Conservation (phyloP, 2,329 filamentous ascomycete genomes). For the Calonectria hongkongensis region DNA sequence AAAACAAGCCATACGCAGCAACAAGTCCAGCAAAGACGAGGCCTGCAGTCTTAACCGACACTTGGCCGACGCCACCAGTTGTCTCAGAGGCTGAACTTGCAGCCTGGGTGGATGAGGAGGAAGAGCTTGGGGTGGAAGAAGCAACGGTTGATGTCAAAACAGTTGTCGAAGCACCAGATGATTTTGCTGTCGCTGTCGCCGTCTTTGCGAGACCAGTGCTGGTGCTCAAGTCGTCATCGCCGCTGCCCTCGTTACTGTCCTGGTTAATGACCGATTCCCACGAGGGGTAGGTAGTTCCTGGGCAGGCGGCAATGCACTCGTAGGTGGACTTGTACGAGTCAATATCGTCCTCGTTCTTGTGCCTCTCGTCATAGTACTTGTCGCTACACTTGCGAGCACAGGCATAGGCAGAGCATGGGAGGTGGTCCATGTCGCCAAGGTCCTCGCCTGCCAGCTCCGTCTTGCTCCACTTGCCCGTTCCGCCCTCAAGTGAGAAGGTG, state of each 20-base stretch:
- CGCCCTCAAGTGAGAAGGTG: slow-evolving; percentile 14
- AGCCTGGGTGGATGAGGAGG: slow-evolving; percentile 5
- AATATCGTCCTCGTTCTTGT: slow-evolving; percentile 23
- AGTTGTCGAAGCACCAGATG: not conserved
- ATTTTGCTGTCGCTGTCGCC: not conserved
- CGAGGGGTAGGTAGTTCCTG: slow-evolving; percentile 10
- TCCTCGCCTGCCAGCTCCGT: slow-evolving; percentile 10
- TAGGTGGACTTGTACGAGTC: slow-evolving; percentile 28
- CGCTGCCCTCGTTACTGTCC: not conserved
- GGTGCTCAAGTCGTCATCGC: not conserved
- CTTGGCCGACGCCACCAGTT: slow-evolving; percentile 1
- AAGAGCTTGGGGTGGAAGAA: not conserved
- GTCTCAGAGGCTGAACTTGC: slow-evolving; percentile 8
- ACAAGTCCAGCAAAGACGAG: slow-evolving; percentile 19
- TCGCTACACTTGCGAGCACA: slow-evolving; percentile 27
- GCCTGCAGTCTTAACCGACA: not conserved
- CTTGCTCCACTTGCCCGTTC: slow-evolving; percentile 21
- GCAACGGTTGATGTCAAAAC: slow-evolving; percentile 1
- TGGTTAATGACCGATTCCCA: slow-evolving; percentile 14
- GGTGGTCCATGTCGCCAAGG: not conserved
- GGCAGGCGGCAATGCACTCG: slow-evolving; percentile 20
- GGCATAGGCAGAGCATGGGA: slow-evolving; percentile 22
- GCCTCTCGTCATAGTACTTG: slow-evolving; percentile 26
- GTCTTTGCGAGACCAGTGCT: not conserved
- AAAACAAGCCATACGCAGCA: not conserved